Evolutionary conservation across 73 alveolate genomes (phyloP), one percentile per base, ranked within the genome.

Genomic region (Paramecium octaurelia): DNA sequence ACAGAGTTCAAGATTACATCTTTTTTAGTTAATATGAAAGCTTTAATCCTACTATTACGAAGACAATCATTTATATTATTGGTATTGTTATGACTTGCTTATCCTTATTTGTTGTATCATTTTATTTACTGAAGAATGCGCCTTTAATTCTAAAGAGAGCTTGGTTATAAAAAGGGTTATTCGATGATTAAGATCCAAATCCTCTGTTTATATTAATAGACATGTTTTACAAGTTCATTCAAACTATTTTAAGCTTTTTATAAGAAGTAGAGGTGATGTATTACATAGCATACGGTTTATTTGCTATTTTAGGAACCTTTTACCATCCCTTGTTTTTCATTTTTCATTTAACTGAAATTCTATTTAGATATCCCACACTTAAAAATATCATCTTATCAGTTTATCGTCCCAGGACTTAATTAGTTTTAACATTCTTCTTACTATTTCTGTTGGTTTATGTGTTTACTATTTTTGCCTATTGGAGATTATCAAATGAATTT

Each of bases 371-470:
- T 85, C 95, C 95, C 21, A 95, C 99, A 16, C 94, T 98, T 16
- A 96, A 95, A 94, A 97, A 97, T 92, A 98, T 98, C 35, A 96
- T 98, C 58, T 75, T 93, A 69, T 97, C 99, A 4, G 95, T 98
- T 46, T 96, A 97, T 58, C 86, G 95, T 27, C 98, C 99, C 12
- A 94, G 95, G 88, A 97, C 96, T 50, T 95, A 97, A 58, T 88
- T 98, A 24, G 88, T 97, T 44, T 86, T 98, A 92, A 97, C 99
- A 18, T 97, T 97, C 71, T 92, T 97, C 76, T 94, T 98, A 64
- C 96, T 98, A 70, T 85, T 98, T 50, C 87, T 98, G 34, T 44
- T 98, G 68, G 95, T 97, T 93, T 98, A 97, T 76, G 93, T 95
- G 29, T 98, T 97, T 92, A 92, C 99, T 1, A 95, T 97, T 29